A percentile compares a stretch with the other conserved stretches of the same genome.
These are phyloP conservation scores for Fraxinus albicans DNA, from an alignment of 305 asterid species.

Conservation along the genomic window DNA sequence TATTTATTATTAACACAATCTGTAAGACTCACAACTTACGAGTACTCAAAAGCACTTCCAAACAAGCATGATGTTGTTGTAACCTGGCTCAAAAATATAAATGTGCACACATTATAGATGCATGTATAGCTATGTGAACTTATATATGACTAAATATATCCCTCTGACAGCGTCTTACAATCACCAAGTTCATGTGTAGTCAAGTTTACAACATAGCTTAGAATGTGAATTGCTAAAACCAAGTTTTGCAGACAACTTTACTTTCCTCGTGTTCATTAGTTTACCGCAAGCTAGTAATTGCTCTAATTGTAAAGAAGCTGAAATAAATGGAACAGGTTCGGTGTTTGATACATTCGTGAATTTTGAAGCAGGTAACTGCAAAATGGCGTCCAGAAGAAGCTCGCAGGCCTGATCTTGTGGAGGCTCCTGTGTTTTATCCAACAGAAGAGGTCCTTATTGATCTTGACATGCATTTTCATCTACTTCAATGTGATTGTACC, in stretches of 20 bases:
- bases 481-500: slow-evolving; percentile 9
- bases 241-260: not conserved
- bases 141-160: not conserved
- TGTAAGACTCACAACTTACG: not conserved
- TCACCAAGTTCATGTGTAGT: slow-evolving; percentile 6
- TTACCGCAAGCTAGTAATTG: slow-evolving; percentile 7
- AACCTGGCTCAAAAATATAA: not conserved
- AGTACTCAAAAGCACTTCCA: not conserved
- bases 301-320: slow-evolving; percentile 6
- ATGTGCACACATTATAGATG: not conserved
- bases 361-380: slow-evolving; percentile 72
- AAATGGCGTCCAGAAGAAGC: slow-evolving; percentile 86
- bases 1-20: too few species aligned
- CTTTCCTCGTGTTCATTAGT: slow-evolving; percentile 2
- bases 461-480: slow-evolving; percentile 18
- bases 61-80: not conserved
- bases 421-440: slow-evolving; percentile 85
- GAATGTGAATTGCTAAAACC: slow-evolving; percentile 5
- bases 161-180: not conserved
- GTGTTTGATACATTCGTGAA: slow-evolving; percentile 21
- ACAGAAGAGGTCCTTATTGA: slow-evolving; percentile 63
- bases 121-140: not conserved
- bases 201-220: slow-evolving; percentile 5
- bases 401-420: slow-evolving; percentile 67
- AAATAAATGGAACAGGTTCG: not conserved